Conservation (phyloP, 768 basidiomycete species). For the Mycena indigotica region DNA sequence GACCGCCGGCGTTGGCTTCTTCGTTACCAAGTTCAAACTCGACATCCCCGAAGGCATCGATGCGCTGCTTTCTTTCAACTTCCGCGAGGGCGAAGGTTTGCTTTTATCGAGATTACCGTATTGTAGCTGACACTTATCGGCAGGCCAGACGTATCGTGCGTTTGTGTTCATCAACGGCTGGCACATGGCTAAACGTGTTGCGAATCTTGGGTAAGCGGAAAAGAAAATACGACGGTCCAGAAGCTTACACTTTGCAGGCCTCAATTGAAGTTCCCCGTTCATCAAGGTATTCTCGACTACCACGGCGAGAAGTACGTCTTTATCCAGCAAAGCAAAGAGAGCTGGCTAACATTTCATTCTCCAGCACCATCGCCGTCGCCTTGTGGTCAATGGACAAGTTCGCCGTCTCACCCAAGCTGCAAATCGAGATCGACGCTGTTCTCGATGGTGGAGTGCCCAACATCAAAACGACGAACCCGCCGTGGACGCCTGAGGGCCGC, state of each 20-base stretch:
- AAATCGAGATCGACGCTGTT: slow-evolving; percentile 55
- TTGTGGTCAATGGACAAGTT: slow-evolving; percentile 64
- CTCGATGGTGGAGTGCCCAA: slow-evolving; percentile 69
- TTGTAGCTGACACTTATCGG: slow-evolving; percentile 32
- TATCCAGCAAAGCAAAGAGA: slow-evolving; percentile 57
- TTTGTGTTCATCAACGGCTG: slow-evolving; percentile 83
- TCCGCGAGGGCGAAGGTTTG: slow-evolving; percentile 63
- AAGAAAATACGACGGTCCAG: neutral
- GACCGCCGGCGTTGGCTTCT: slow-evolving; percentile 77
- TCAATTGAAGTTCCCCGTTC: slow-evolving; percentile 83
- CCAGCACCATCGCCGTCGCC: slow-evolving; percentile 62
- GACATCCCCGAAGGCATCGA: slow-evolving; percentile 61
- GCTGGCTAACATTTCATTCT: neutral
- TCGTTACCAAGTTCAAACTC: slow-evolving; percentile 72
- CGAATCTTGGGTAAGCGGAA: slow-evolving; percentile 61
- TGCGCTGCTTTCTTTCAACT: slow-evolving; percentile 70
- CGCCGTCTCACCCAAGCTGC: slow-evolving; percentile 52
- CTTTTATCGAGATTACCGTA: no score
- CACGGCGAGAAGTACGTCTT: slow-evolving; percentile 69
- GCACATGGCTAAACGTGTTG: slow-evolving; percentile 85
- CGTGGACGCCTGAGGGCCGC: slow-evolving; percentile 47
- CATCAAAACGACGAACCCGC: slow-evolving; percentile 60
- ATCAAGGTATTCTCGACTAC: slow-evolving; percentile 77
- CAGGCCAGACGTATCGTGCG: slow-evolving; percentile 59
- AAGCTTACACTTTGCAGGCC: slow-evolving; percentile 45